A percentile compares a stretch with the other conserved stretches of the same genome.
Conservation (phyloP, 352 stramenopile genomes). For the Phytophthora gonapodyides region DNA sequence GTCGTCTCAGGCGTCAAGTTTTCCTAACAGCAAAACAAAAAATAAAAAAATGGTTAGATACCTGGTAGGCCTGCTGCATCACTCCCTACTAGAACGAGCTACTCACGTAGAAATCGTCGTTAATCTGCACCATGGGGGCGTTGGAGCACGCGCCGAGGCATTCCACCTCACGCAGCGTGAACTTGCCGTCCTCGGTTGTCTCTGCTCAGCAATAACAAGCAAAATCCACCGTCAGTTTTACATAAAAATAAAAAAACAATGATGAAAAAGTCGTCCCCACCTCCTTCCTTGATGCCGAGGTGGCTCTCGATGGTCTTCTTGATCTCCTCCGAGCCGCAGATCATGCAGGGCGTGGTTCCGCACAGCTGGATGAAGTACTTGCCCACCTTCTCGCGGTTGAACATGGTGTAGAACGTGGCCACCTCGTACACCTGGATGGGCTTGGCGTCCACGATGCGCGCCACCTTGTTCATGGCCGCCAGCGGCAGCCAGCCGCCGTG, state of each 20-base stretch:
- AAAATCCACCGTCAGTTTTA: not conserved
- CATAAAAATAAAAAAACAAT: not conserved
- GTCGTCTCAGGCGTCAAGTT: constrained; percentile 98
- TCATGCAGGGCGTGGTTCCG: constrained; percentile 99
- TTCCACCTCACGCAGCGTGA: constrained; percentile 98
- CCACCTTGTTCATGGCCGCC: constrained; percentile 99
- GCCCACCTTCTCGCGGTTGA: constrained; percentile 95
- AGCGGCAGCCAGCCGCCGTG: constrained; percentile 98
- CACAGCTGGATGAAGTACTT: constrained; percentile 98
- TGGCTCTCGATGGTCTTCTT: constrained; percentile 98
- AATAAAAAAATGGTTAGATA: constrained; percentile 11
- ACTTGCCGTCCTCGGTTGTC: constrained; percentile 76
- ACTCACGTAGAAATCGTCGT: constrained; percentile 96
- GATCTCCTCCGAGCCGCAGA: constrained; percentile 99
- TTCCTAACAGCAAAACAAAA: constrained; percentile 78
- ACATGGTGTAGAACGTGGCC: constrained; percentile 99
- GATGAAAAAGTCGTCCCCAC: constrained; percentile 36
- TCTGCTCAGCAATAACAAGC: constrained; percentile 43
- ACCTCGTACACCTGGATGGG: constrained; percentile 99
- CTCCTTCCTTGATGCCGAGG: constrained; percentile 97
- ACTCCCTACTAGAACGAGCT: not conserved
- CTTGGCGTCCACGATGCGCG: constrained; percentile 96
- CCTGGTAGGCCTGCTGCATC: constrained; percentile 1
- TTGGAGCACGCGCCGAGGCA: constrained; percentile 99
- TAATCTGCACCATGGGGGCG: constrained; percentile 99